A percentile compares a stretch with the other conserved stretches of the same genome.
Conservation (phyloP, 2,329 filamentous ascomycete genomes). For the Penicillium freii region DNA sequence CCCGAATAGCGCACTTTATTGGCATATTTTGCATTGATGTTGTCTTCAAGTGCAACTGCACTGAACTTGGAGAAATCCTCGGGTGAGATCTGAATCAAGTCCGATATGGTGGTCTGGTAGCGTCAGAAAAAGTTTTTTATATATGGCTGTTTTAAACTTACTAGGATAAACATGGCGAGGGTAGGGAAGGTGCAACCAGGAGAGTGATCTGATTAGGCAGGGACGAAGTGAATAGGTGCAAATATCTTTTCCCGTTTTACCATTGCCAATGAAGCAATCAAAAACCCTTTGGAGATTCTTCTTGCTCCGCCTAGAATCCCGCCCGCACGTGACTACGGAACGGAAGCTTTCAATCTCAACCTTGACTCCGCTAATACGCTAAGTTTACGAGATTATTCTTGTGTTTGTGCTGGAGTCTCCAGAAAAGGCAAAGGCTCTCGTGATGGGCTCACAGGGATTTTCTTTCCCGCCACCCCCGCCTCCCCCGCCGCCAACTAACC, state of each 20-base stretch:
- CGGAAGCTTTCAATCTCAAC: slow-evolving; percentile 4
- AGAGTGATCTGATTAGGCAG: background rate
- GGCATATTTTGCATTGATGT: slow-evolving; percentile 94
- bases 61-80: slow-evolving; percentile 81
- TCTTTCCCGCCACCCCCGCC: slow-evolving; percentile 49
- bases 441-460: slow-evolving; percentile 45
- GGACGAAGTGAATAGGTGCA: background rate
- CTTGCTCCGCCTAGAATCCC: background rate
- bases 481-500: slow-evolving; percentile 26
- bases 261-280: background rate
- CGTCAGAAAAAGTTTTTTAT: slow-evolving; percentile 23
- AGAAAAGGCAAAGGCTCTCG: slow-evolving; percentile 26
- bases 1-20: slow-evolving; percentile 64
- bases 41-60: slow-evolving; percentile 84
- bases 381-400: slow-evolving; percentile 24
- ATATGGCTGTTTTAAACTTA: slow-evolving; percentile 31
- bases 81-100: slow-evolving; percentile 89
- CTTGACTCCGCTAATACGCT: background rate
- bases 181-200: background rate
- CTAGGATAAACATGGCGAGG: slow-evolving; percentile 51
- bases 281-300: slow-evolving; percentile 7
- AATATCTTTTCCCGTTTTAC: background rate
- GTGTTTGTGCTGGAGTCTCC: slow-evolving; percentile 25
- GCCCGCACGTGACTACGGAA: background rate
- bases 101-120: slow-evolving; percentile 80